Evolutionary conservation across 1,284 basidiomycete genomes (phyloP), one percentile per base, ranked within the genome.

Genomic region (Thecaphora thlaspeos): DNA sequence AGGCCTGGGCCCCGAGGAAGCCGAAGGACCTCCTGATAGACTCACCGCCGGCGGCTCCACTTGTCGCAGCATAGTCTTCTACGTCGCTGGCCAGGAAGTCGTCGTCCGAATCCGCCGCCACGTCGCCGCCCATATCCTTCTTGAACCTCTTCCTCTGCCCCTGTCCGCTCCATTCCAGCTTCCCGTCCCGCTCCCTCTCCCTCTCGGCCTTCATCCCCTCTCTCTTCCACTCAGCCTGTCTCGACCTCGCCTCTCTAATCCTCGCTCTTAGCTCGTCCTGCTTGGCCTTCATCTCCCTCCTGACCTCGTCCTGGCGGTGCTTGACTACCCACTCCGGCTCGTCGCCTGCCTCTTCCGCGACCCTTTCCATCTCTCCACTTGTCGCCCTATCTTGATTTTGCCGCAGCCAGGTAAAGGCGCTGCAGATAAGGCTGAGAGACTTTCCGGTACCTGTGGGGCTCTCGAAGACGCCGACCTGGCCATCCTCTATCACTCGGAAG

Each of bases 401-500:
- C 19, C 56, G 38, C 1, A 80, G 60, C 75, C 78, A 80, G 4
- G 78, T 75, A 4, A 81, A 68, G 1, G 78, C 71, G 7, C 76
- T 73, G 57, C 79, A 81, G 48, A 80, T 79, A 41, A 81, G 55
- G 15, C 76, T 78, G 0, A 81, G 72, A 3, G 80, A 80, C 54
- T 81, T 81, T 41, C 80, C 80, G 12, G 81, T 82, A 9, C 81
- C 81, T 2, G 81, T 81, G 2, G 81, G 81, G 43, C 78, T 80
- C 55, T 82, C 81, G 42, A 81, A 77, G 41, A 97, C 88, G 2
- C 90, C 86, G 10, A 95, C 78, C 84, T 88, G 78, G 70, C 82
- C 44, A 4, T 78, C 64, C 74, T 96, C 91, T 46, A 96, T 88
- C 0, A 88, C 84, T 2, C 82, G 70, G 75, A 94, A 97, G 4